Base-by-base conservation (phyloP, 1,284 basidiomycete genomes). In the Melampsora medusae region DNA sequence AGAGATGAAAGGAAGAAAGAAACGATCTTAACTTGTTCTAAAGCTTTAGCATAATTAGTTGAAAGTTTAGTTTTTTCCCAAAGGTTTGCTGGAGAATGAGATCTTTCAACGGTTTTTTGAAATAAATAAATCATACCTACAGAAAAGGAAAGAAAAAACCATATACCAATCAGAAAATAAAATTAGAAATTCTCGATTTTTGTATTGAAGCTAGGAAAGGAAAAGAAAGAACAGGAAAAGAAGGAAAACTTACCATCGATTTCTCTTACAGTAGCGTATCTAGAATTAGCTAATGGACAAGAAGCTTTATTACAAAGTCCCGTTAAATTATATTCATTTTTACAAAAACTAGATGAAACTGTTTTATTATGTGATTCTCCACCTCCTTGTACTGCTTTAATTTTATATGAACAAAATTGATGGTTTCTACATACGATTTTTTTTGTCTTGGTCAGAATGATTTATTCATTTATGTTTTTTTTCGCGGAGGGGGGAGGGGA, bases 311-410 rank as follows among this genome's bases (percentile, higher is more conserved):
- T 94, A 85, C 97, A 99, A 80, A 98, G 87, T n/a, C 97, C 97
- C 0, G 95, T 97, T 48, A 97, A 89, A 84, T 99, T 99, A 86
- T 97, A 98, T 84, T 97, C 94, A 84, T 99, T 99, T 68, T 95
- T 87, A 85, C 97, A 99, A 85, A 99, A 98, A 82, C 97, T 98
- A 84, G 97, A 94, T 0, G 92, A 96, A 1, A 89, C 86, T 0
- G 94, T 93, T 84, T 93, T 96, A 82, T 10, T 67, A 76, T 62
- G 59, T 67, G 68, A 49, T 78, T 49, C 67, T 61, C 76, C 22
- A 25, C 38, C 22, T 73, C 25, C 67, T 74, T 53, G 75, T 68
- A 25, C 48, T n/a, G 22, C 49, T 48, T 5, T 65, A 31, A 97
- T 93, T 90, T 96, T 97, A 84, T 95, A 97, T 0, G 93, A 95